Evolutionary conservation across 2,329 filamentous ascomycete species (phyloP).

Genomic region (Chaetomium strumarium): DNA sequence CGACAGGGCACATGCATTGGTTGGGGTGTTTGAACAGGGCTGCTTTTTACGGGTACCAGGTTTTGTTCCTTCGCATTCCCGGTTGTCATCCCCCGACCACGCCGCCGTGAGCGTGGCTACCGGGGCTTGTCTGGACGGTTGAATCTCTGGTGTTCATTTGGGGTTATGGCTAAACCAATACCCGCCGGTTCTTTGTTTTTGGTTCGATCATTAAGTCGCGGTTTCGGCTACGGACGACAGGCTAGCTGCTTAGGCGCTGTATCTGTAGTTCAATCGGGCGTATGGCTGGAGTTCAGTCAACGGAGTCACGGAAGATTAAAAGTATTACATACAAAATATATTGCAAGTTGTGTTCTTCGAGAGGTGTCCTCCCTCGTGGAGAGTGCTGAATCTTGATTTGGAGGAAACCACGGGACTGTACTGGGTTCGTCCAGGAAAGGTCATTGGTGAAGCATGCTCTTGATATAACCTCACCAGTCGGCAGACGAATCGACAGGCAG

Average conservation of each 20-base stretch:
- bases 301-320: constrained; percentile 9
- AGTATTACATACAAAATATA: neutral
- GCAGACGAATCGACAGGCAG: no score
- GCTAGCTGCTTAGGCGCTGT: neutral
- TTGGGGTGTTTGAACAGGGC: constrained; percentile 22
- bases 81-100: constrained; percentile 8
- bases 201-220: constrained; percentile 3
- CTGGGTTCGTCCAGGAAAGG: no score
- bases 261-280: neutral
- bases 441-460: no score
- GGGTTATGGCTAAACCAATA: constrained; percentile 9
- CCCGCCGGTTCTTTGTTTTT: constrained; percentile 7
- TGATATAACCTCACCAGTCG: no score
- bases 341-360: no score
- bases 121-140: neutral
- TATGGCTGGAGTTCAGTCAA: neutral
- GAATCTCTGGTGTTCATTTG: neutral
- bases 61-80: constrained; percentile 7
- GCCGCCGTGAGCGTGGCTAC: neutral
- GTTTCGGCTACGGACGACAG: neutral
- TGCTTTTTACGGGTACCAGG: constrained; percentile 8
- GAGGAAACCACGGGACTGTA: no score
- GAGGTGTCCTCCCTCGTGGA: no score
- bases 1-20: constrained; percentile 25
- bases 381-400: no score